Evolutionary conservation across 2,329 filamentous ascomycete genomes (phyloP).

Genomic region (Claviceps arundinis): DNA sequence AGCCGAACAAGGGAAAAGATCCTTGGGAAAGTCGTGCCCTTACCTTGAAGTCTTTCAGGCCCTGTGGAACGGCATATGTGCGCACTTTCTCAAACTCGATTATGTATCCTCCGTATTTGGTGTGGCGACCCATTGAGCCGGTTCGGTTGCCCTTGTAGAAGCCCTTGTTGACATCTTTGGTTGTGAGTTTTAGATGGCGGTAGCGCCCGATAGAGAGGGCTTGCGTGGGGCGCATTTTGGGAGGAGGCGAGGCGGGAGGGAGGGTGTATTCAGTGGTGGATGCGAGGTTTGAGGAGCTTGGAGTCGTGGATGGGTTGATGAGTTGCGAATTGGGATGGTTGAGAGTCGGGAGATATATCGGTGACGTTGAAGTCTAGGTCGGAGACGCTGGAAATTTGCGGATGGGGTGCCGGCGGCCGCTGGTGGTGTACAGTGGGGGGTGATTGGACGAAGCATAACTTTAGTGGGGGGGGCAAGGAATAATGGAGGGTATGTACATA

Average conservation of each 20-base stretch:
- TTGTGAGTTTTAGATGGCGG: slow-evolving; percentile 69
- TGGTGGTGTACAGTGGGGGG: neutral
- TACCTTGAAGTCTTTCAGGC: slow-evolving; percentile 61
- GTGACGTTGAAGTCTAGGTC: neutral
- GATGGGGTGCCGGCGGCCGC: neutral
- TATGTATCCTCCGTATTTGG: slow-evolving; percentile 68
- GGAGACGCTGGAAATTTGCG: neutral
- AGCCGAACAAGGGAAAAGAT: too few species aligned
- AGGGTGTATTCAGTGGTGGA: too few species aligned
- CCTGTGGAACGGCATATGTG: slow-evolving; percentile 67
- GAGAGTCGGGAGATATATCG: neutral
- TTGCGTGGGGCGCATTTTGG: slow-evolving; percentile 52
- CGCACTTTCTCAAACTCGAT: slow-evolving; percentile 82
- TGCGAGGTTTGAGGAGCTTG: too few species aligned
- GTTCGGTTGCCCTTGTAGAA: slow-evolving; percentile 96
- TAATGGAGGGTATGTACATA: too few species aligned
- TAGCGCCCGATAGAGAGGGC: slow-evolving; percentile 52
- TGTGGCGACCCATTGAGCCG: slow-evolving; percentile 76
- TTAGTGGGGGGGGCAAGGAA: neutral
- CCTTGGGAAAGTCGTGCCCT: too few species aligned
- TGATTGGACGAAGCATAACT: neutral
- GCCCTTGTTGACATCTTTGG: slow-evolving; percentile 83
- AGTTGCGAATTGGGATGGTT: neutral
- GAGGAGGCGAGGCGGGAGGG: too few species aligned
- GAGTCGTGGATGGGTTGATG: too few species aligned